A percentile compares a stretch with the other conserved stretches of the same genome.
Evolutionary conservation across 2,329 filamentous ascomycete genomes (phyloP).

Genomic region (Neofusicoccum umdonicola): DNA sequence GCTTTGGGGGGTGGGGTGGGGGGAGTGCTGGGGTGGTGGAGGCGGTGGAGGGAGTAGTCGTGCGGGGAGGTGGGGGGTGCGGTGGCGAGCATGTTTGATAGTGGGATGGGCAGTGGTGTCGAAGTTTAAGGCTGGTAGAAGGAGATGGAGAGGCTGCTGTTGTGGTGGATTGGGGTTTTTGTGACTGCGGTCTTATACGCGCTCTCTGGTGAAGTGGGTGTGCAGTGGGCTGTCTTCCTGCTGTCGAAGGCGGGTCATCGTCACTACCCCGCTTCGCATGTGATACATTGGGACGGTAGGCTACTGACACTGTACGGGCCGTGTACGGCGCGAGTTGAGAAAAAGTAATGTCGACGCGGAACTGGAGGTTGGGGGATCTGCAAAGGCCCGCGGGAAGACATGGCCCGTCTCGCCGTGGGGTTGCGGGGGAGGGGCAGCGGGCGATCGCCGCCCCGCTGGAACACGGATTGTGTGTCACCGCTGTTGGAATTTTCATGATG

Average conservation of each 20-base stretch:
- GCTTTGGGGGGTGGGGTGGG: conserved; percentile 3
- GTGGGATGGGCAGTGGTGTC: background rate
- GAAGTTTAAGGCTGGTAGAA: no score
- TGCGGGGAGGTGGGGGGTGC: conserved; percentile 16
- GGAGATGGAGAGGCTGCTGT: background rate
- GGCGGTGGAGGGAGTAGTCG: conserved; percentile 27
- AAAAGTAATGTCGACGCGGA: background rate
- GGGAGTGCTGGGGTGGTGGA: conserved; percentile 24
- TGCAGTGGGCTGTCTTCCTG: background rate
- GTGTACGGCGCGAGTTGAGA: background rate
- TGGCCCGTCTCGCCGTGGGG: background rate
- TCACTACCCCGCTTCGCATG: background rate
- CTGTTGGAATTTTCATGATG: no score
- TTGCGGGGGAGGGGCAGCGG: background rate
- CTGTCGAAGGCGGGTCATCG: background rate
- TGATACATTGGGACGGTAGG: background rate
- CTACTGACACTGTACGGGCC: background rate
- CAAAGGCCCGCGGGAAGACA: background rate
- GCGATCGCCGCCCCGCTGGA: no score
- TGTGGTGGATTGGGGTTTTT: background rate
- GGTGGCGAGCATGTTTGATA: conserved; percentile 19
- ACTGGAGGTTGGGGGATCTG: background rate
- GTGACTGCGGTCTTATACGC: background rate
- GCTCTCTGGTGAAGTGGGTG: background rate
- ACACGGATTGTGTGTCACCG: no score